Conservation (phyloP, 1,284 basidiomycete genomes). For the Cryptococcus sp. region DNA sequence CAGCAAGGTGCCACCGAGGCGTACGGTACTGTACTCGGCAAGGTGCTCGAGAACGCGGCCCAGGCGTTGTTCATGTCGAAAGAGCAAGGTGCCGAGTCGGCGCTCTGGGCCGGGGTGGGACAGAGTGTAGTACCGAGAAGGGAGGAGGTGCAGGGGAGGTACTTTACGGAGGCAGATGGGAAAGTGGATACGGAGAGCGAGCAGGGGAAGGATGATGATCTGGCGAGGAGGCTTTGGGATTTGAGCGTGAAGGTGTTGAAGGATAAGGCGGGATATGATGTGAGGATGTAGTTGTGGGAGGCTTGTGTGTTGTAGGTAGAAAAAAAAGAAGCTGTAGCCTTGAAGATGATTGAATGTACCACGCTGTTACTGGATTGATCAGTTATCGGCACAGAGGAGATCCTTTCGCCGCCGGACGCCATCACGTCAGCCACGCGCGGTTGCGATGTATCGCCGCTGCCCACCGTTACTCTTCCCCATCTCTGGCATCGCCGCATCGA, state of each 20-base stretch:
- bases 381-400: too few relatives aligned
- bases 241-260: conserved; percentile 32
- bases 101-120: conserved; percentile 38
- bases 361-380: too few relatives aligned
- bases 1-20: conserved; percentile 38
- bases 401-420: too few relatives aligned
- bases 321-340: too few relatives aligned
- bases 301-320: too few relatives aligned
- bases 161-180: conserved; percentile 37
- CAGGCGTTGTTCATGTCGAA: conserved; percentile 39
- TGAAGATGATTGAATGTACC: too few relatives aligned
- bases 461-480: too few relatives aligned
- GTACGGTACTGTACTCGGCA: conserved; percentile 32
- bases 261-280: conserved; percentile 36
- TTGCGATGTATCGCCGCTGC: too few relatives aligned
- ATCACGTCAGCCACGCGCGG: too few relatives aligned
- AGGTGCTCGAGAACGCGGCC: conserved; percentile 30
- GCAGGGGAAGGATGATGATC: conserved; percentile 34
- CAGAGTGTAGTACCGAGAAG: conserved; percentile 16
- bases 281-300: conserved; percentile 20
- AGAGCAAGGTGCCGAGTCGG: conserved; percentile 41
- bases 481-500: too few relatives aligned
- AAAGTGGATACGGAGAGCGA: conserved; percentile 38
- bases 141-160: conserved; percentile 35
- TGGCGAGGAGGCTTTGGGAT: conserved; percentile 37